Base-by-base conservation (phyloP, 768 basidiomycete genomes). In the Mycena filopes region DNA sequence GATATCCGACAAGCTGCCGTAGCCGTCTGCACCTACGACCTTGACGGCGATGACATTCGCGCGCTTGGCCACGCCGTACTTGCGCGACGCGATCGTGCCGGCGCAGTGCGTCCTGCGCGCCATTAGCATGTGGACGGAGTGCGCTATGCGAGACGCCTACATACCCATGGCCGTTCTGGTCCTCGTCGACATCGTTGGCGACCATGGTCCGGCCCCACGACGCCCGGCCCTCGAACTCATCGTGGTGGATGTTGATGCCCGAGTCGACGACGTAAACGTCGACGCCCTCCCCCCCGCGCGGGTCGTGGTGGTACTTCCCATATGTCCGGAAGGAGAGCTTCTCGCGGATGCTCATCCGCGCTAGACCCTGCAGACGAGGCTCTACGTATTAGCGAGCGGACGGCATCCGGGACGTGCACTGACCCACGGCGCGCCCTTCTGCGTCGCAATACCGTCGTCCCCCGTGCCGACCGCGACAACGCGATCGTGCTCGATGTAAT, bases 81-180 rank as follows among this genome's bases (percentile, higher is more conserved):
- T 93, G 73, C 82, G 80, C 6, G 94, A 95, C n/a, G 90, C 98
- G 70, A 99, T 96, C 29, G 96, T 99, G 57, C 96, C 96, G 48
- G 96, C 96, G 70, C 95, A 96, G 77, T 96, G 95, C 33, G 93
- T 87, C n/a, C 78, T 89, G 79, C 20, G 82, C 77, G 18, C 82
- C 73, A 8, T 87, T 81, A 12, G 90, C 67, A 60, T 87, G n/a
- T n/a, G n/a, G n/a, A n/a, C n/a, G n/a, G n/a, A n/a, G n/a, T n/a
- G n/a, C n/a, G n/a, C n/a, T n/a, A n/a, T n/a, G n/a, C n/a, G n/a
- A n/a, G n/a, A n/a, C n/a, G n/a, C 89, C 64, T 89, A 84, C 84
- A 93, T 95, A 68, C 42, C 97, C 98, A 73, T 99, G 98, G 67
- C 98, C 98, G 77, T 99, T 98, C 60, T 89, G 93, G 72, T 99